A percentile compares a stretch with the other conserved stretches of the same genome.
Conservation (phyloP, 352 stramenopile genomes). For the Globisporangium lucens region DNA sequence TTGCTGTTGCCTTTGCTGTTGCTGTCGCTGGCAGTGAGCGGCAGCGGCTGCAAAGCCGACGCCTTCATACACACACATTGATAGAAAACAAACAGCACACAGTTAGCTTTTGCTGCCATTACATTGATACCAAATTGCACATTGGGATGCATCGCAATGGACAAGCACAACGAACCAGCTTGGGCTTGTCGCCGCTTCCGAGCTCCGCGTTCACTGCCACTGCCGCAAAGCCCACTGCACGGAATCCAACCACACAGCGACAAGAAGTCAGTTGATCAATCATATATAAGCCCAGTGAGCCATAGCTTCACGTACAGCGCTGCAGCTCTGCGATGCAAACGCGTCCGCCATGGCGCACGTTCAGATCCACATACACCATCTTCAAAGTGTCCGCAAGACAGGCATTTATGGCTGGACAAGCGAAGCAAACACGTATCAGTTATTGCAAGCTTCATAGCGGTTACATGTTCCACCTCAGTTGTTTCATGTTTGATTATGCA, state of each 20-base stretch:
- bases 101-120: background rate
- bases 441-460: background rate
- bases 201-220: slow-evolving; percentile 66
- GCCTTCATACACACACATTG: slow-evolving; percentile 14
- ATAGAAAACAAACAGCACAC: background rate
- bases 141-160: background rate
- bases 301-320: slow-evolving; percentile 36
- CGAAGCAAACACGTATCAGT: background rate
- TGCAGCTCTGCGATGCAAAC: slow-evolving; percentile 59
- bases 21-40: slow-evolving; percentile 30
- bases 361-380: slow-evolving; percentile 76
- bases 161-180: slow-evolving; percentile 22
- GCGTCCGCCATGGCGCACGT: slow-evolving; percentile 47
- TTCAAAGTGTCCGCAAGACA: background rate
- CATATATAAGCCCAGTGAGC: too few relatives aligned
- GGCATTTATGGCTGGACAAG: background rate
- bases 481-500: background rate
- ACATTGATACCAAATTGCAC: background rate
- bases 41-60: slow-evolving; percentile 27
- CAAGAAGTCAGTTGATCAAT: background rate
- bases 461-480: background rate
- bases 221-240: slow-evolving; percentile 57
- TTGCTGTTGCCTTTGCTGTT: slow-evolving; percentile 22
- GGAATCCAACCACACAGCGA: background rate
- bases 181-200: slow-evolving; percentile 48